These are phyloP conservation scores for Silene coronaria DNA, from an alignment of 179 eudicot species.

Conservation along the genomic window DNA sequence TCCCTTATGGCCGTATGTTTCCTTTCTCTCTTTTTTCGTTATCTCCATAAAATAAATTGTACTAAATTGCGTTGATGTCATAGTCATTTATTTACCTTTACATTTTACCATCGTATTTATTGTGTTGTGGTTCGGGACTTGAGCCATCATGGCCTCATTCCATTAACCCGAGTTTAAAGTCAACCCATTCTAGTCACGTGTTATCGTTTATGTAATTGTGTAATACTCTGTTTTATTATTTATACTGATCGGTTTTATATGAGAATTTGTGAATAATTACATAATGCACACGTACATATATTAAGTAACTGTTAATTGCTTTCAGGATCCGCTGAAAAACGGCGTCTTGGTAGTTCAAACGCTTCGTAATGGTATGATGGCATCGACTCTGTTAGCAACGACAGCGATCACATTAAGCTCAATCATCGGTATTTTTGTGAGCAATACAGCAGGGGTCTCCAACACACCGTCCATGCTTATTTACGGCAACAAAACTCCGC, in stretches of 20 bases:
- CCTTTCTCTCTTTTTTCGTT: not conserved
- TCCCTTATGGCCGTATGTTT: slow-evolving; percentile 53
- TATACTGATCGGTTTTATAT: too few species aligned
- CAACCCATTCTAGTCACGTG: too few species aligned
- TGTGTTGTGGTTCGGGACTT: too few species aligned
- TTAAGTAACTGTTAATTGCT: not conserved
- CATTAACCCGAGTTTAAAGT: too few species aligned
- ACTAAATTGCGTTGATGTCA: too few species aligned
- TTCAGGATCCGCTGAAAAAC: slow-evolving; percentile 70
- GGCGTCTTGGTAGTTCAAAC: slow-evolving; percentile 74
- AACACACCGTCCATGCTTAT: slow-evolving; percentile 28
- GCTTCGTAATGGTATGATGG: slow-evolving; percentile 78
- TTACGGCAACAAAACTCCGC: slow-evolving; percentile 24
- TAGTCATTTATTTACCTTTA: too few species aligned
- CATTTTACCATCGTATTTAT: too few species aligned
- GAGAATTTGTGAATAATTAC: too few species aligned
- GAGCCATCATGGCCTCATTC: too few species aligned
- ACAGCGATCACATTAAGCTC: slow-evolving; percentile 76
- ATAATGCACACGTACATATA: too few species aligned
- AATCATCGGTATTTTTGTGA: slow-evolving; percentile 56
- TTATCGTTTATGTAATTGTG: too few species aligned
- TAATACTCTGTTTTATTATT: too few species aligned
- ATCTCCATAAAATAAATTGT: not conserved
- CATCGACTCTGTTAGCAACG: slow-evolving; percentile 70
- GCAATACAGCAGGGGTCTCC: slow-evolving; percentile 37